Evolutionary conservation across 805 yeast species (phyloP), one percentile per base, ranked within the genome.

Genomic region (Myxozyma nipponensis): DNA sequence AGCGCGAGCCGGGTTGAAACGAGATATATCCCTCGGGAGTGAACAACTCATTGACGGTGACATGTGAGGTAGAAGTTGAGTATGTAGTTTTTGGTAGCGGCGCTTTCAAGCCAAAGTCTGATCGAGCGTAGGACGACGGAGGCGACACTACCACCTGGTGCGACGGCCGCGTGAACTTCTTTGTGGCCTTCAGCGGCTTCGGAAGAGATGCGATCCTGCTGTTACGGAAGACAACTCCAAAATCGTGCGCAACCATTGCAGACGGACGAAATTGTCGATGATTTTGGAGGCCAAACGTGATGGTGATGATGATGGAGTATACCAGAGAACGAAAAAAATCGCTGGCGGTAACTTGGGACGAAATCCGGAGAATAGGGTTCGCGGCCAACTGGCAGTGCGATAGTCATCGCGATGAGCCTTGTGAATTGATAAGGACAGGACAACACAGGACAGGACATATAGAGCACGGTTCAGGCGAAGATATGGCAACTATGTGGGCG

Each of bases 61-160:
- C 25, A 15, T 48, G 42, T 38, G 42, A 40, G 6, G 45, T 35
- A n/a, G 19, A 34, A 6, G 15, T 1, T 10, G 26, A 19, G 39
- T 19, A 34, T 23, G 47, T 32, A 3, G 6, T 34, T 9, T 18
- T 22, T 3, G 62, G 60, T 35, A 58, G 28, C 23, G 53, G 49
- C 10, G 60, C 22, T 39, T 58, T 58, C 28, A 58, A 42, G 10
- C 62, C 62, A 49, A 39, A 58, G 44, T 58, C 62, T 15, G 50
- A 49, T 17, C 55, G 42, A 13, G 22, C 28, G 13, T 13, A 40
- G 10, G 62, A 32, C 17, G 42, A 44, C 37, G 54, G 37, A 3
- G 50, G 59, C 15, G 60, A 18, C 30, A 44, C 37, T 37, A 58
- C 38, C 39, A 58, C 50, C 44, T 62, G 64, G 49, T 48, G 50